These are phyloP conservation scores for Saccharomycopsis selenospora DNA, from an alignment of 805 yeast genomes.

Conservation along the genomic window DNA sequence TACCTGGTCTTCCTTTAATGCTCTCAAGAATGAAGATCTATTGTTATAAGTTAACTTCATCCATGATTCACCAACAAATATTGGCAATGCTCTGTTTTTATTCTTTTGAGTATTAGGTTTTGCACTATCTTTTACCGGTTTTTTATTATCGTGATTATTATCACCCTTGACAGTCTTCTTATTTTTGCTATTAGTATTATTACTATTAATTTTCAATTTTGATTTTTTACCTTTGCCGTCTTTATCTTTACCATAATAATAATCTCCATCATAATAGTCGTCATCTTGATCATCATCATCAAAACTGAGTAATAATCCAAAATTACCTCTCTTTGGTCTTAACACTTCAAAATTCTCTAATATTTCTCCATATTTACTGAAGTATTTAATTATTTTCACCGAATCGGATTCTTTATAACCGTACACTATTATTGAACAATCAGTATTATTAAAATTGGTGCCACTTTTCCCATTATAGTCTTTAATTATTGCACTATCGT, in stretches of 20 bases:
- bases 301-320: neutral
- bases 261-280: constrained; percentile 20
- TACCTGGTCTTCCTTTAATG: constrained; percentile 75
- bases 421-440: constrained; percentile 71
- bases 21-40: constrained; percentile 69
- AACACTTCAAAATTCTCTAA: constrained; percentile 61
- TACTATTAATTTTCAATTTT: constrained; percentile 6
- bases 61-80: constrained; percentile 85
- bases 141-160: neutral
- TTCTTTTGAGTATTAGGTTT: constrained; percentile 10
- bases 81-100: constrained; percentile 41
- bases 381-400: constrained; percentile 58
- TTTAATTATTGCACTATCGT: neutral
- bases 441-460: constrained; percentile 26
- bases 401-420: constrained; percentile 83
- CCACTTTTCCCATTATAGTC: neutral
- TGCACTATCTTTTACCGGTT: constrained; percentile 21
- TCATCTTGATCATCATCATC: constrained; percentile 22
- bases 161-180: constrained; percentile 5
- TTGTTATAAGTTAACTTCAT: constrained; percentile 80
- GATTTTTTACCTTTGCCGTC: neutral
- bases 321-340: constrained; percentile 16
- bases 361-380: constrained; percentile 71
- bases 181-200: constrained; percentile 12
- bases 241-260: constrained; percentile 10